phyloP scores from a whole-genome alignment of 352 stramenopile species.

The Phytophthora ramorum region DNA sequence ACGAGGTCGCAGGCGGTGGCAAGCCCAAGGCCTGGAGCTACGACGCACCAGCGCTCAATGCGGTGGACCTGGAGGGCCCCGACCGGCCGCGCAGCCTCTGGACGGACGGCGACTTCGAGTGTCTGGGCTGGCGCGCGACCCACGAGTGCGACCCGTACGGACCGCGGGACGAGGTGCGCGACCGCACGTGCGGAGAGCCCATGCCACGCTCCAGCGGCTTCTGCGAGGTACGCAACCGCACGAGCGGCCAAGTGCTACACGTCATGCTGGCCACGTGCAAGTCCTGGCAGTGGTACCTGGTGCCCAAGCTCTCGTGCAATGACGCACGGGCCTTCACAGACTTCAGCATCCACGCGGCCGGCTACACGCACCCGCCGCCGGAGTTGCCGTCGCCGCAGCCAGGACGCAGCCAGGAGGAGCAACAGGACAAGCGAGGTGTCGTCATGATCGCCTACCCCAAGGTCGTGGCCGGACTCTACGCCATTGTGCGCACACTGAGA shows the following conservation, averaged over 20 bases:
- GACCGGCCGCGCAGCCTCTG: slow-evolving; percentile 47
- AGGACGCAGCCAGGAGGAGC: slow-evolving; percentile 1
- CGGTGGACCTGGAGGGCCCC: slow-evolving; percentile 45
- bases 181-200: slow-evolving; percentile 52
- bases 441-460: slow-evolving; percentile 79
- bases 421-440: slow-evolving; percentile 49
- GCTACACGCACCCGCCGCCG: slow-evolving; percentile 47
- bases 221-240: slow-evolving; percentile 75
- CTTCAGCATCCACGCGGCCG: slow-evolving; percentile 62
- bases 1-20: slow-evolving; percentile 62
- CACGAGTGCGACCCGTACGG: slow-evolving; percentile 70
- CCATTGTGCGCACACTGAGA: slow-evolving; percentile 68
- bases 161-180: slow-evolving; percentile 42
- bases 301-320: slow-evolving; percentile 61
- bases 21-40: slow-evolving; percentile 47
- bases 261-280: slow-evolving; percentile 83
- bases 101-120: slow-evolving; percentile 73
- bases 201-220: slow-evolving; percentile 63
- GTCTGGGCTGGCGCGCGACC: slow-evolving; percentile 76
- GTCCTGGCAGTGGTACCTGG: slow-evolving; percentile 66
- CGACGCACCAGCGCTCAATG: slow-evolving; percentile 51
- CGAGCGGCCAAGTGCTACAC: slow-evolving; percentile 55
- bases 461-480: slow-evolving; percentile 71
- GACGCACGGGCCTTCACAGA: slow-evolving; percentile 71
- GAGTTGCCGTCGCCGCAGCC: slow-evolving; percentile 21